Base-by-base conservation (phyloP, 805 yeast species). In the fission yeast (Schizosaccharomyces pombe) region DNA sequence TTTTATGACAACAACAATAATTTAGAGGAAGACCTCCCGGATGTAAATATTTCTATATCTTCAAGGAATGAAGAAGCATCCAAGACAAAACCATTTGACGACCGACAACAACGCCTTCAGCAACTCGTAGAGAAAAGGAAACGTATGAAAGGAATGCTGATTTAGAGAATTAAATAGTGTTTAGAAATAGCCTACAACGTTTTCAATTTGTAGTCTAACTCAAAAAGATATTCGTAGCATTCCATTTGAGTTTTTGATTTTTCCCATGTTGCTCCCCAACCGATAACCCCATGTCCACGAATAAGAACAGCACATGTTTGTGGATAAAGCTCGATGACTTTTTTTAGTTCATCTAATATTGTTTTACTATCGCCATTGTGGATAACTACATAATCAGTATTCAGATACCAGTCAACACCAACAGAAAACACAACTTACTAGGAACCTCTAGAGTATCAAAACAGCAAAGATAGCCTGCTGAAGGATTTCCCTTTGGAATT, bases 261-360 rank as follows among this genome's bases (percentile, higher is more conserved):
- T 84, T 93, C 83, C 11, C 85, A 82, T 28, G 75, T 77, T 60
- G 81, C 84, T 26, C 96, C 96, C 96, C 96, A 89, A 14, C 86
- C 95, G 64, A 80, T 87, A 47, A 87, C 80, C 0, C 97, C 97
- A 63, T 89, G 97, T 62, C 95, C 74, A 66, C 94, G 76, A 5
- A 89, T 96, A 55, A 89, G 70, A 0, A 89, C 85, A 0, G 96
- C 96, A 2, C 85, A 76, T 2, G 93, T 69, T 0, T 76, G 72
- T 1, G 96, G 95, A 61, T 85, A 80, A 14, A 73, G 70, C 16
- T 60, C 65, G 54, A 87, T 76, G 0, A 86, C 81, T 56, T 73
- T 66, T 58, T 76, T 76, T 47, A 87, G 68, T n/a, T 79, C 69
- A 26, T 75, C 82, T 6, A 80, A 75, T 58, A 89, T 71, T 56